A percentile compares a stretch with the other conserved stretches of the same genome.
Evolutionary conservation across 257 asterid genomes (phyloP).

Genomic region (Capsicum chinense): DNA sequence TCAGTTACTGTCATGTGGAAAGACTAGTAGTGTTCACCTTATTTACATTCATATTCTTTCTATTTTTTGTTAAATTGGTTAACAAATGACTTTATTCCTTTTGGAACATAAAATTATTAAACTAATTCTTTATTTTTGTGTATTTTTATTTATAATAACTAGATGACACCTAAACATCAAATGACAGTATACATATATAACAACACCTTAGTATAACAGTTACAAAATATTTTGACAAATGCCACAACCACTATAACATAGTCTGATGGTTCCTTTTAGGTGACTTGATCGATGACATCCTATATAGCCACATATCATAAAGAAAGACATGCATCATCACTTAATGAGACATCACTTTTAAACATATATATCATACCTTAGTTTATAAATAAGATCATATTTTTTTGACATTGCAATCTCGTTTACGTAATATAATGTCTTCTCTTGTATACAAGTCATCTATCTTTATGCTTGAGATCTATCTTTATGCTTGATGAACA

Average conservation of each 20-base stretch:
- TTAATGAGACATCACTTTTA: background rate
- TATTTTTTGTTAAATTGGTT: too few species aligned
- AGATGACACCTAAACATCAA: too few species aligned
- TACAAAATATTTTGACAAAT: too few species aligned
- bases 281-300: background rate
- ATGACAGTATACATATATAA: too few species aligned
- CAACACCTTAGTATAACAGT: too few species aligned
- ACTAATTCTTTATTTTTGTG: too few species aligned
- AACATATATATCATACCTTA: constrained; percentile 2
- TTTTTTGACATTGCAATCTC: background rate
- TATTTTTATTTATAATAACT: too few species aligned
- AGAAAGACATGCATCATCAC: background rate
- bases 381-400: background rate
- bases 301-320: constrained; percentile 3
- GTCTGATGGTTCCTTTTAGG: background rate
- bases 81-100: too few species aligned
- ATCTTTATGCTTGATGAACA: background rate
- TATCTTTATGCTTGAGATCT: background rate
- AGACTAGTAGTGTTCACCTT: too few species aligned
- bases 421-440: background rate
- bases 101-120: too few species aligned
- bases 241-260: background rate
- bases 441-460: background rate
- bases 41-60: too few species aligned
- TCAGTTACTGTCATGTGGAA: too few species aligned